These are phyloP conservation scores for Heliosperma pusillum DNA, from an alignment of 148 eudicot genomes.

Conservation along the genomic window DNA sequence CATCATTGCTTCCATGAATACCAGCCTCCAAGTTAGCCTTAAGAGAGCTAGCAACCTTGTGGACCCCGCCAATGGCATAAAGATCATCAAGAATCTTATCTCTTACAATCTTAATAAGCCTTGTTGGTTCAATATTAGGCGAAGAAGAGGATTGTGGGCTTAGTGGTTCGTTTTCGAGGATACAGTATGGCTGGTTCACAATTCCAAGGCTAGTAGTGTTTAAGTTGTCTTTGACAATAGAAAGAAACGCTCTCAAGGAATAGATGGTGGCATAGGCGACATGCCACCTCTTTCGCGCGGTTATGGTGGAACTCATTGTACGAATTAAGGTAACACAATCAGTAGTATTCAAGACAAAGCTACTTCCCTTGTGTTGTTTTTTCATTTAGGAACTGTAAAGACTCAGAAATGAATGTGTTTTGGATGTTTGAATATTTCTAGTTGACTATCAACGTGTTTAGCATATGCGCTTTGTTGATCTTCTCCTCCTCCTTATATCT, in stretches of 20 bases:
- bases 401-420: not conserved
- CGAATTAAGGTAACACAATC: slow-evolving; percentile 16
- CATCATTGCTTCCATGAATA: slow-evolving; percentile 34
- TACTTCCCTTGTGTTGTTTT: not conserved
- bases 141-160: slow-evolving; percentile 14
- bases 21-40: slow-evolving; percentile 44
- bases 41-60: slow-evolving; percentile 41
- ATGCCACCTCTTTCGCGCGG: slow-evolving; percentile 31
- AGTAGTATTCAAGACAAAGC: not conserved
- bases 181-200: slow-evolving; percentile 11
- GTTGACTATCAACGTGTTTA: not conserved
- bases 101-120: slow-evolving; percentile 44
- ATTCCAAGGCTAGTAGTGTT: not conserved
- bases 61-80: slow-evolving; percentile 38
- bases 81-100: slow-evolving; percentile 43
- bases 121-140: slow-evolving; percentile 29
- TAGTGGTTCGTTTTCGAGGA: slow-evolving; percentile 14
- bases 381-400: not conserved
- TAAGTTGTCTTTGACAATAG: slow-evolving; percentile 14
- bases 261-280: slow-evolving; percentile 29
- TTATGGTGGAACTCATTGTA: slow-evolving; percentile 18
- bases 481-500: not conserved
- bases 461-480: not conserved
- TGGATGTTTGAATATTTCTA: slow-evolving; percentile 6
- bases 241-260: slow-evolving; percentile 29